Evolutionary conservation across 2,329 filamentous ascomycete genomes (phyloP).

Genomic region (Purpureocillium lavendulum): DNA sequence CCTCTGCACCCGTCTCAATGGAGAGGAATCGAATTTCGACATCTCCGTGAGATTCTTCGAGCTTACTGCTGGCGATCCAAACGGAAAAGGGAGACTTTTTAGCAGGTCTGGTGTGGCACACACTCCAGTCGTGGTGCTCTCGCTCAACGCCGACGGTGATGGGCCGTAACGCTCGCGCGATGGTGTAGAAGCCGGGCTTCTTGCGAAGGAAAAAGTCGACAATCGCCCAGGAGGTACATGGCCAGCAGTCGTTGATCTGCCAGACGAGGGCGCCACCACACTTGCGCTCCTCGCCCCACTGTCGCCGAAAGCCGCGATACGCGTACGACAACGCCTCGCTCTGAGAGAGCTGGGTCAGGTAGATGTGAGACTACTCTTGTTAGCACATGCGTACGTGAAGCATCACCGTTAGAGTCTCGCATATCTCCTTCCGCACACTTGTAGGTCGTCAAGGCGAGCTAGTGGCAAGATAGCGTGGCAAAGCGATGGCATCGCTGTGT

Average conservation of each 20-base stretch:
- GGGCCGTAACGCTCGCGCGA: slow-evolving; percentile 50
- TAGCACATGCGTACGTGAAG: too few relatives aligned
- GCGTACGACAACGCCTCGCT: slow-evolving; percentile 42
- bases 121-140: slow-evolving; percentile 33
- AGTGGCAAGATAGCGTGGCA: too few relatives aligned
- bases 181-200: slow-evolving; percentile 47
- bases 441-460: too few relatives aligned
- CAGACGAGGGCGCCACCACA: slow-evolving; percentile 60
- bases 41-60: slow-evolving; percentile 13
- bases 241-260: slow-evolving; percentile 67
- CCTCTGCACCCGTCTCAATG: slow-evolving; percentile 27
- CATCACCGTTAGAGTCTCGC: too few relatives aligned
- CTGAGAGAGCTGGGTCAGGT: slow-evolving; percentile 51
- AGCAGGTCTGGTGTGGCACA: slow-evolving; percentile 27
- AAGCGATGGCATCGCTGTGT: too few relatives aligned
- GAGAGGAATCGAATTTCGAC: slow-evolving; percentile 31
- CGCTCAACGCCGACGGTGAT: slow-evolving; percentile 49
- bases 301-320: slow-evolving; percentile 49
- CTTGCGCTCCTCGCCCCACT: slow-evolving; percentile 52
- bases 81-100: slow-evolving; percentile 28
- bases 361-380: slow-evolving; percentile 52
- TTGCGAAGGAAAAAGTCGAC: slow-evolving; percentile 56
- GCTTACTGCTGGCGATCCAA: slow-evolving; percentile 31
- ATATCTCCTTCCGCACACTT: too few relatives aligned
- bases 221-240: slow-evolving; percentile 56